Evolutionary conservation across 306 rosid genomes (phyloP).

Genomic region (Cucurbita ficifolia): DNA sequence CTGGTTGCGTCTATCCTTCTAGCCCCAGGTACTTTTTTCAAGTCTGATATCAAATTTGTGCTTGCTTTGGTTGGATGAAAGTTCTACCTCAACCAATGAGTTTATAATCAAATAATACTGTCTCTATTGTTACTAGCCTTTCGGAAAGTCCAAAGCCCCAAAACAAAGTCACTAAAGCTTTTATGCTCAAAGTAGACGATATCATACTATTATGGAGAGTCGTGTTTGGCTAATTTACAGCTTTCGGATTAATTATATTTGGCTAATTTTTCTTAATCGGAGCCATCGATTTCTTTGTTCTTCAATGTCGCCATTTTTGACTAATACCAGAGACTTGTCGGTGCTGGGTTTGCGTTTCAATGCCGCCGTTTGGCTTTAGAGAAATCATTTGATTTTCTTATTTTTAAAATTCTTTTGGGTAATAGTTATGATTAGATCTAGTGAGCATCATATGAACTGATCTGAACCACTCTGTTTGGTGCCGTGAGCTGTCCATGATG

Average conservation of each 20-base stretch:
- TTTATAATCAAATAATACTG: no score
- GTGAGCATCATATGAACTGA: background rate
- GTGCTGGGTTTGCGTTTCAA: background rate
- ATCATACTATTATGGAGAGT: no score
- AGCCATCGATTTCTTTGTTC: background rate
- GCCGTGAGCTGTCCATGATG: background rate
- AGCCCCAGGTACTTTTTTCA: slow-evolving; percentile 38
- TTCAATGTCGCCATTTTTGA: background rate
- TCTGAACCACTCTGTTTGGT: background rate
- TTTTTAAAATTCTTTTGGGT: background rate
- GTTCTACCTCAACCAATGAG: no score
- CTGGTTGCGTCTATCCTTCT: slow-evolving; percentile 65
- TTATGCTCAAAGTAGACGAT: no score
- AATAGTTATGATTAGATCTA: background rate
- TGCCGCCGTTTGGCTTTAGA: background rate
- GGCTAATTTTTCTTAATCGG: background rate
- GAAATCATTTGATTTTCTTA: background rate
- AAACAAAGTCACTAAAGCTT: no score
- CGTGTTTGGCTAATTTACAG: no score
- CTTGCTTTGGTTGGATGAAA: no score
- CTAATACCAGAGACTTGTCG: background rate
- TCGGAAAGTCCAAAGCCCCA: no score
- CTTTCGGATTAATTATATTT: background rate
- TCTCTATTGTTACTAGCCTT: no score
- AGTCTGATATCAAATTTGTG: background rate